Conservation (phyloP, 345 rosid species). For the Eucalyptus decipiens region DNA sequence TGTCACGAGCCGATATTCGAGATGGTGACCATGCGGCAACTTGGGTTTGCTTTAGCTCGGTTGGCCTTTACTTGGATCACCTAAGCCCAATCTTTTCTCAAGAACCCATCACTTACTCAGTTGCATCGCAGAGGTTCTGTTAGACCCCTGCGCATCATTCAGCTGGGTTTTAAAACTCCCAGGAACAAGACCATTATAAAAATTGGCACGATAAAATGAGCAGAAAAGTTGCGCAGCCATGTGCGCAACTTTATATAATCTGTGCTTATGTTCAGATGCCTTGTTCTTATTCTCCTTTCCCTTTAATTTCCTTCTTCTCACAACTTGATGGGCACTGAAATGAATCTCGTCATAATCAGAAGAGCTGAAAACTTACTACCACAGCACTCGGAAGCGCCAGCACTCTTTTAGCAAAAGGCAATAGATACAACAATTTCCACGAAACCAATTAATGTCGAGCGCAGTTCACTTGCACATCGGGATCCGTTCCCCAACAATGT, state of each 20-base stretch:
- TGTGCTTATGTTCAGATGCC: background rate
- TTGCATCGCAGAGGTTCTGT: background rate
- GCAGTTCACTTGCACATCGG: background rate
- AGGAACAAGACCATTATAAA: background rate
- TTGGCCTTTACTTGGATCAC: background rate
- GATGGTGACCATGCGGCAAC: background rate
- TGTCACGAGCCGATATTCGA: background rate
- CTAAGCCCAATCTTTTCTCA: background rate
- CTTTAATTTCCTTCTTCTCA: background rate
- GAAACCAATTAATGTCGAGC: background rate
- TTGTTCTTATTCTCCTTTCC: background rate
- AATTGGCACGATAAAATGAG: background rate
- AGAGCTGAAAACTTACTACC: background rate
- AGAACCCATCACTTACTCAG: background rate
- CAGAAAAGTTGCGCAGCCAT: background rate
- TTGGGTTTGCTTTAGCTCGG: background rate
- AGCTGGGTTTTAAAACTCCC: background rate
- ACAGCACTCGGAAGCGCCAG: background rate
- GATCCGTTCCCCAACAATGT: background rate
- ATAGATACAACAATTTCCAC: background rate
- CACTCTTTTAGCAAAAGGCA: background rate
- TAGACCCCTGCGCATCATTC: background rate
- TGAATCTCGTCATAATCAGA: background rate
- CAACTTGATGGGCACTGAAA: background rate
- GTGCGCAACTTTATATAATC: background rate